phyloP scores from a whole-genome alignment of 2,329 filamentous ascomycete species.

The Sporothrix mexicana region DNA sequence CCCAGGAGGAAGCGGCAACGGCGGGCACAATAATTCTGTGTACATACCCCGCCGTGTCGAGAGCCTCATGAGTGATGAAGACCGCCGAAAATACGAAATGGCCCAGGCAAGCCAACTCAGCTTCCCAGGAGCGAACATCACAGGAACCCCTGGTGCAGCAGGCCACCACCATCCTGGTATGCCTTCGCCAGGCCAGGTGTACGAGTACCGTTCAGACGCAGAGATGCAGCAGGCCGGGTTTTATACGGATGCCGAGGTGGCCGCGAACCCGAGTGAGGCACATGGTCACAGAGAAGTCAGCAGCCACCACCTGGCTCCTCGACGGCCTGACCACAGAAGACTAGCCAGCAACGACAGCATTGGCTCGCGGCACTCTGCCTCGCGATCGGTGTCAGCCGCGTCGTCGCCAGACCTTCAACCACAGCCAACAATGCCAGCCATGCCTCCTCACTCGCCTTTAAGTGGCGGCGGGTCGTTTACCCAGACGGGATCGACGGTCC shows the following conservation, averaged over 20 bases:
- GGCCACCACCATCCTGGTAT: constrained; percentile 42
- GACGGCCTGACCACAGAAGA: constrained; percentile 38
- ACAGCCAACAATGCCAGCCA: constrained; percentile 40
- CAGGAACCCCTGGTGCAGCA: constrained; percentile 18
- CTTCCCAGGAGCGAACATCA: constrained; percentile 43
- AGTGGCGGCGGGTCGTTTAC: background rate
- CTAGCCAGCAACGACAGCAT: constrained; percentile 41
- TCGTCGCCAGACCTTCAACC: constrained; percentile 30
- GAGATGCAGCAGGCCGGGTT: constrained; percentile 52
- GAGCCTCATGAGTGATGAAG: constrained; percentile 78
- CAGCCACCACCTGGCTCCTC: background rate
- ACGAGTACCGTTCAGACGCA: constrained; percentile 54
- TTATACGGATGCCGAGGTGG: constrained; percentile 45
- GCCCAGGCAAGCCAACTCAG: constrained; percentile 63
- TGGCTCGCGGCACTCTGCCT: constrained; percentile 35
- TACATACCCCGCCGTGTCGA: constrained; percentile 72
- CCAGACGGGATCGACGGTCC: constrained; percentile 22
- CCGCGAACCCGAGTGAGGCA: constrained; percentile 18
- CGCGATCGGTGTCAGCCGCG: constrained; percentile 32
- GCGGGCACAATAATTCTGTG: constrained; percentile 56
- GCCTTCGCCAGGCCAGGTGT: constrained; percentile 53
- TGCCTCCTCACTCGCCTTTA: constrained; percentile 35
- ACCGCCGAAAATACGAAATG: constrained; percentile 74
- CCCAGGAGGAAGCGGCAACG: constrained; percentile 2
- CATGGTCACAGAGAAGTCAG: constrained; percentile 11